These are phyloP conservation scores for Cenchrus americanus DNA, from an alignment of 176 grass and related monocot genomes.

Conservation along the genomic window DNA sequence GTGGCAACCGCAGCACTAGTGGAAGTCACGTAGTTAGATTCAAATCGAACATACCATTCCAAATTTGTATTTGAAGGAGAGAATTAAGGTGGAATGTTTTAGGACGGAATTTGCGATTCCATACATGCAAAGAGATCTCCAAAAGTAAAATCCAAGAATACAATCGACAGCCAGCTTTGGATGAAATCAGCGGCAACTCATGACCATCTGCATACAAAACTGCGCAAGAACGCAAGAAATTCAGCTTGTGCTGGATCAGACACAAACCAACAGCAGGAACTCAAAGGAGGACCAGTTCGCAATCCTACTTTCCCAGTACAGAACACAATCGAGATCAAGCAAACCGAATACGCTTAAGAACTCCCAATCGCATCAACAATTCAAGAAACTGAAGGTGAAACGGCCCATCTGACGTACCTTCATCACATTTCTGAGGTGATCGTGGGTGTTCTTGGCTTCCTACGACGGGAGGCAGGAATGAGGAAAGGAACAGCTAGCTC, in stretches of 20 bases:
- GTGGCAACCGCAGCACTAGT: neutral
- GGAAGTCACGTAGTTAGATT: neutral
- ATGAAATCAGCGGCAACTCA: neutral
- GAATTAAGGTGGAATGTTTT: conserved; percentile 15
- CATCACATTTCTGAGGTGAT: conserved; percentile 15
- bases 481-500: conserved; percentile 36
- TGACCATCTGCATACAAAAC: neutral
- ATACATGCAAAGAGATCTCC: neutral
- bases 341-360: conserved; percentile 31
- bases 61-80: conserved; percentile 1
- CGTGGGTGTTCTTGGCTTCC: neutral
- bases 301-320: conserved; percentile 1
- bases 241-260: neutral
- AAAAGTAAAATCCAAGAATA: conserved; percentile 5
- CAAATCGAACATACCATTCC: neutral
- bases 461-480: conserved; percentile 8
- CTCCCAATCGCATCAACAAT: neutral
- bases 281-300: conserved; percentile 4
- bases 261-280: neutral
- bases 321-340: conserved; percentile 24
- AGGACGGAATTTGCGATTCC: neutral
- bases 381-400: conserved; percentile 17
- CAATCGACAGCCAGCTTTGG: too few relatives aligned
- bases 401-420: conserved; percentile 21
- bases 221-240: neutral